Evolutionary conservation across 352 stramenopile species (phyloP).

Genomic region (Phytophthora quininea): DNA sequence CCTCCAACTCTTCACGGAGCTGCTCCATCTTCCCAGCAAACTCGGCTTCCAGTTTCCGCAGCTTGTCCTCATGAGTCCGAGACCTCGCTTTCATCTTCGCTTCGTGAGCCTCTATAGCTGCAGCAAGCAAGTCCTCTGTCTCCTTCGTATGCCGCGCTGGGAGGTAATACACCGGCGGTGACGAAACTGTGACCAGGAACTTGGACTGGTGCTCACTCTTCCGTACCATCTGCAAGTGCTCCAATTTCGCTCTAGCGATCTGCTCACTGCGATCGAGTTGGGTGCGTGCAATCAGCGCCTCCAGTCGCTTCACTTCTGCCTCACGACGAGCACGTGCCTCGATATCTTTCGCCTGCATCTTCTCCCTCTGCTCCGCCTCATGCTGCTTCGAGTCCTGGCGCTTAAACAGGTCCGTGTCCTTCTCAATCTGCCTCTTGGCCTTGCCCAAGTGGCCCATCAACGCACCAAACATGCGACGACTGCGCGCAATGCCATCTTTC

Average conservation of each 20-base stretch:
- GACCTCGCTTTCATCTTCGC: slow-evolving; percentile 56
- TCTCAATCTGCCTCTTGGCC: slow-evolving; percentile 80
- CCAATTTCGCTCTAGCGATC: slow-evolving; percentile 57
- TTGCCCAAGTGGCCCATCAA: slow-evolving; percentile 84
- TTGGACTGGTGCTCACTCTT: slow-evolving; percentile 53
- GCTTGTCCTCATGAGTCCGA: slow-evolving; percentile 50
- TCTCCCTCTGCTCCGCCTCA: slow-evolving; percentile 72
- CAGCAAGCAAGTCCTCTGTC: slow-evolving; percentile 71
- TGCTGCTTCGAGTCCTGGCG: slow-evolving; percentile 70
- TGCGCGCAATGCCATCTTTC: slow-evolving; percentile 71
- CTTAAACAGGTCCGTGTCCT: slow-evolving; percentile 76
- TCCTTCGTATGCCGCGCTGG: slow-evolving; percentile 80
- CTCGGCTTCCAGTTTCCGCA: slow-evolving; percentile 60
- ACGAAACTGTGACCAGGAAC: slow-evolving; percentile 75
- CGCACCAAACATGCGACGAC: slow-evolving; percentile 81
- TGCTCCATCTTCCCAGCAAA: slow-evolving; percentile 55
- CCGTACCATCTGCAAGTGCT: slow-evolving; percentile 56
- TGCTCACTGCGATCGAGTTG: slow-evolving; percentile 66
- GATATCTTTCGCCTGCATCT: slow-evolving; percentile 62
- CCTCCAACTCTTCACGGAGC: slow-evolving; percentile 50
- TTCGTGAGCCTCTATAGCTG: slow-evolving; percentile 69
- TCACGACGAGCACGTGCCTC: slow-evolving; percentile 47
- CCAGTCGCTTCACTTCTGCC: slow-evolving; percentile 41
- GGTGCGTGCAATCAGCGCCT: slow-evolving; percentile 48
- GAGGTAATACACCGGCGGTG: slow-evolving; percentile 75